Evolutionary conservation across 352 stramenopile genomes (phyloP).

Genomic region (Pythium volutum): DNA sequence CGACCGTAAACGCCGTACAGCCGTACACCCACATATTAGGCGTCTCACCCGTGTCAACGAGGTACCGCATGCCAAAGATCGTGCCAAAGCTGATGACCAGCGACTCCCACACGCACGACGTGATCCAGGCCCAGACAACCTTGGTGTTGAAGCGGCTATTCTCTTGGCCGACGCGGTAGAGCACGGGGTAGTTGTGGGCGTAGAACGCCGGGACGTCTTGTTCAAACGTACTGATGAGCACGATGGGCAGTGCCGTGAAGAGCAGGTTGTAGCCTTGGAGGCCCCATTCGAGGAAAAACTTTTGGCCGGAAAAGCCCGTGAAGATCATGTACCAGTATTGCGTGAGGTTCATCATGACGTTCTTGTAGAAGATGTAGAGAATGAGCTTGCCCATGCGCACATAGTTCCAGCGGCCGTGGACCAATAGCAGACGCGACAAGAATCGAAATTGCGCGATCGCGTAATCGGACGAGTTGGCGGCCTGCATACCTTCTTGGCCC

Average conservation of each 20-base stretch:
- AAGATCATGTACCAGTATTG: conserved; percentile 85
- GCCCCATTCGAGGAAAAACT: conserved; percentile 71
- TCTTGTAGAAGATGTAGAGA: conserved; percentile 96
- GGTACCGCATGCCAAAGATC: conserved; percentile 78
- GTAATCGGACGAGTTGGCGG: conserved; percentile 93
- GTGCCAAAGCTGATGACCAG: conserved; percentile 82
- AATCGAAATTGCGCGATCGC: conserved; percentile 94
- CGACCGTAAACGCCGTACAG: conserved; percentile 76
- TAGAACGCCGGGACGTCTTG: conserved; percentile 71
- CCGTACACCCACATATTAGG: conserved; percentile 42
- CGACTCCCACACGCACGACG: conserved; percentile 81
- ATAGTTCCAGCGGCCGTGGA: conserved; percentile 92
- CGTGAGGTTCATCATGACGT: conserved; percentile 79
- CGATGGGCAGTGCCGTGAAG: conserved; percentile 70
- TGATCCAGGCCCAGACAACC: conserved; percentile 82
- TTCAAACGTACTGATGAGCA: conserved; percentile 75
- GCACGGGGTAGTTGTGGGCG: conserved; percentile 57
- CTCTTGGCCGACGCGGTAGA: conserved; percentile 51
- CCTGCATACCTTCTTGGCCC: conserved; percentile 90
- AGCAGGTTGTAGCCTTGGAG: conserved; percentile 83
- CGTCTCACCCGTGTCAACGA: conserved; percentile 81
- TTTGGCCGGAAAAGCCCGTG: conserved; percentile 72
- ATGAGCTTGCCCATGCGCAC: conserved; percentile 89
- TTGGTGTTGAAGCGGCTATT: conserved; percentile 84
- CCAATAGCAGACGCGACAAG: conserved; percentile 87